Conservation (phyloP, 176 grass and related monocot species). For the Olyra latifolia region DNA sequence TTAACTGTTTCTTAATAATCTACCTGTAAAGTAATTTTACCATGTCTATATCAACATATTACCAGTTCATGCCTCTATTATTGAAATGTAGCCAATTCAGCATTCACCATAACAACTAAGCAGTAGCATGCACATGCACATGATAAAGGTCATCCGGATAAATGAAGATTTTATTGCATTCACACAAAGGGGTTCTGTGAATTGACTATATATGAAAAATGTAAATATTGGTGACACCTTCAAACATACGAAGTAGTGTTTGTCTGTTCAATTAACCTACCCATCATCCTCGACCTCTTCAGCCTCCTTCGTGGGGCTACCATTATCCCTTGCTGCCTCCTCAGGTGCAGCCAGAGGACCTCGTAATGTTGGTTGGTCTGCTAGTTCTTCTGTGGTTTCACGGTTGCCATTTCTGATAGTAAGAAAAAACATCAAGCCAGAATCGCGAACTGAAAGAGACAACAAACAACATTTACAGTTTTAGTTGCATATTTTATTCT, state of each 20-base stretch:
- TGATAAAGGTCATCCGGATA: neutral
- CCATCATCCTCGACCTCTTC: conserved; percentile 55
- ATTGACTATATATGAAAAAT: neutral
- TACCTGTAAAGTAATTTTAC: neutral
- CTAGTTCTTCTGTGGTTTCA: conserved; percentile 15
- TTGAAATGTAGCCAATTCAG: neutral
- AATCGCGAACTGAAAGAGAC: neutral
- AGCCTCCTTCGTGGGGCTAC: conserved; percentile 48
- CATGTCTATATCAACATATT: neutral
- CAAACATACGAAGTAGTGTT: neutral
- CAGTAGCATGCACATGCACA: neutral
- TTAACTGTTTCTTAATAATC: neutral
- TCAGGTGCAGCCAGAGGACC: conserved; percentile 45
- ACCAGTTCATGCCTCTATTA: neutral
- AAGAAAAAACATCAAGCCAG: neutral
- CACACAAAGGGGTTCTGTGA: neutral
- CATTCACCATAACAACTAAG: neutral
- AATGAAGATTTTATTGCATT: neutral
- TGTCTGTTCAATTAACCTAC: conserved; percentile 26
- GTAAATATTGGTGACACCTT: neutral
- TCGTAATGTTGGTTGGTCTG: conserved; percentile 13
- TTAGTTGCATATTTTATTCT: neutral
- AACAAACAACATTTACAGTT: neutral
- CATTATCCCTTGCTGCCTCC: conserved; percentile 37
- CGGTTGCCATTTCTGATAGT: conserved; percentile 32